phyloP scores from a whole-genome alignment of 345 rosid genomes.

The Angophora floribunda region DNA sequence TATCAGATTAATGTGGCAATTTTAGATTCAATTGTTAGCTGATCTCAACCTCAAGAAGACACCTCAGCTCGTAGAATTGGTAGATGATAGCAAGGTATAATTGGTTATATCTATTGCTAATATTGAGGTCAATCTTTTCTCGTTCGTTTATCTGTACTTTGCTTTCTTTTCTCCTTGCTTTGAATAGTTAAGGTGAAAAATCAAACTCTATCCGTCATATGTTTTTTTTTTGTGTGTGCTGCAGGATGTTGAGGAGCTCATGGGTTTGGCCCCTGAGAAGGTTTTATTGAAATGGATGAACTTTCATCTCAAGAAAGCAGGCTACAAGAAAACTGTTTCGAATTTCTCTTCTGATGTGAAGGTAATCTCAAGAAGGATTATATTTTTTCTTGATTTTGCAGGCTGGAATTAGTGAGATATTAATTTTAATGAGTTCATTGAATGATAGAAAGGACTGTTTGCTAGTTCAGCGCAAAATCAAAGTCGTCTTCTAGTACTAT shows the following conservation, averaged over 20 bases:
- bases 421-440: not conserved
- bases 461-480: not conserved
- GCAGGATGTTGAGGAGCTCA: conserved; percentile 87
- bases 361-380: conserved; percentile 22
- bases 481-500: not conserved
- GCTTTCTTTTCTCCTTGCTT: not conserved
- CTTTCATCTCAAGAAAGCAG: conserved; percentile 83
- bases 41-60: conserved; percentile 92
- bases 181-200: not conserved
- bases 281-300: conserved; percentile 85
- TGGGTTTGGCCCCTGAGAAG: conserved; percentile 89
- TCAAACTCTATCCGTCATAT: not conserved
- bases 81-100: conserved; percentile 65
- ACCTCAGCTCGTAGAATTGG: conserved; percentile 90
- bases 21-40: conserved; percentile 79
- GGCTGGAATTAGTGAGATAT: not conserved
- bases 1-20: not conserved
- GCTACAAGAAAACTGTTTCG: conserved; percentile 70
- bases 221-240: not conserved
- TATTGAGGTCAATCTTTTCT: not conserved
- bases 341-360: conserved; percentile 86
- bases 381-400: not conserved
- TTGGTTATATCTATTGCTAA: not conserved
- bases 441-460: not conserved
- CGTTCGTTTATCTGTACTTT: not conserved